Conservation (phyloP, 1,139 yeast genomes). For the Saccharomycopsis phalli region DNA sequence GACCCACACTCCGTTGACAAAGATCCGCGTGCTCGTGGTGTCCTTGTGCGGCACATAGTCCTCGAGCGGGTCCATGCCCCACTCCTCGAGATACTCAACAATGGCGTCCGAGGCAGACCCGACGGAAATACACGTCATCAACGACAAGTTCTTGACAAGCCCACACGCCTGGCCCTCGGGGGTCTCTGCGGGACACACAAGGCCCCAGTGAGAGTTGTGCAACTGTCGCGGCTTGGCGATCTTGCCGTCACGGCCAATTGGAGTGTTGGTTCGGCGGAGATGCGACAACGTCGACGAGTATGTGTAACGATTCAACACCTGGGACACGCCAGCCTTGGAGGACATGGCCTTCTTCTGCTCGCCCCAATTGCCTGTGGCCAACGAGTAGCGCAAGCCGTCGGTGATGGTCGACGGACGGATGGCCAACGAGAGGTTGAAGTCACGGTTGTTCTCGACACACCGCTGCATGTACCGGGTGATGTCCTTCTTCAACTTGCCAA, state of each 20-base stretch:
- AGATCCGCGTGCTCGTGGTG: constrained; percentile 87
- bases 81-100: constrained; percentile 86
- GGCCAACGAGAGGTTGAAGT: constrained; percentile 90
- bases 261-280: constrained; percentile 97
- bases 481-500: constrained; percentile 89
- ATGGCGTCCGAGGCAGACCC: constrained; percentile 97
- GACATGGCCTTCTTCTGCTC: constrained; percentile 99
- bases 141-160: constrained; percentile 85
- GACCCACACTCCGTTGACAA: constrained; percentile 98
- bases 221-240: constrained; percentile 97
- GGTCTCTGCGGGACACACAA: constrained; percentile 98
- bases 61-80: constrained; percentile 98
- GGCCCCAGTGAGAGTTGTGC: constrained; percentile 99
- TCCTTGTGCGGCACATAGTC: constrained; percentile 91
- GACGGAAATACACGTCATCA: constrained; percentile 96
- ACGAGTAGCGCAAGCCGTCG: constrained; percentile 92
- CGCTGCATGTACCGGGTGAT: constrained; percentile 97
- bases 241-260: constrained; percentile 98
- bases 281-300: constrained; percentile 96
- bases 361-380: constrained; percentile 99
- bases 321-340: constrained; percentile 98
- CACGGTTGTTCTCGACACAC: constrained; percentile 96
- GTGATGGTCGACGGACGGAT: constrained; percentile 96
- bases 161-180: constrained; percentile 99
- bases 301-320: constrained; percentile 94